phyloP scores from a whole-genome alignment of 768 basidiomycete species.

The Terana coerulea region DNA sequence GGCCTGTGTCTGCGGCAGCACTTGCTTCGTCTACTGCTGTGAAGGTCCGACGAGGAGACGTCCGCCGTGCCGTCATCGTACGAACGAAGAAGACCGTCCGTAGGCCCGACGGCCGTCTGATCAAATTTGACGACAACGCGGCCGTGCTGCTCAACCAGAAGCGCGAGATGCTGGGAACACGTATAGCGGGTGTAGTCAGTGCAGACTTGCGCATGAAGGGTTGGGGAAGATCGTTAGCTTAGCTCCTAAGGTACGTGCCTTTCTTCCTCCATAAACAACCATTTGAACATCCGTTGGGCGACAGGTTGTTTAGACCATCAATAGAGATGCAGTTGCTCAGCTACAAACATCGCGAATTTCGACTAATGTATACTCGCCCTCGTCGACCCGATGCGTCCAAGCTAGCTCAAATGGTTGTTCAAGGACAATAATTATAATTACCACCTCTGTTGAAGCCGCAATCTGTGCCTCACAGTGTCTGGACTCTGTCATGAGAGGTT shows the following conservation, averaged over 20 bases:
- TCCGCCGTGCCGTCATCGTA: slow-evolving; percentile 93
- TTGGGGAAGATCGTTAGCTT: slow-evolving; percentile 94
- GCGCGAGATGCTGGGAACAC: slow-evolving; percentile 91
- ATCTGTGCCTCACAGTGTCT: too few species aligned
- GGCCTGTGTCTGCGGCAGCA: slow-evolving; percentile 68
- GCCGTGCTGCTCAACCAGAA: slow-evolving; percentile 94
- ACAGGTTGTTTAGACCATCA: not conserved
- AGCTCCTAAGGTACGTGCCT: slow-evolving; percentile 75
- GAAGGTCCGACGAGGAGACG: slow-evolving; percentile 91
- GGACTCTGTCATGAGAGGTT: too few species aligned
- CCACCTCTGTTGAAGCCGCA: too few species aligned
- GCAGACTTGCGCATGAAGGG: slow-evolving; percentile 88
- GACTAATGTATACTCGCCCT: too few species aligned
- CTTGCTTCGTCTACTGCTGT: slow-evolving; percentile 72
- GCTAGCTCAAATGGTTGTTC: too few species aligned
- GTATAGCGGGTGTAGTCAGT: slow-evolving; percentile 91
- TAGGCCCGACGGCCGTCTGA: slow-evolving; percentile 81
- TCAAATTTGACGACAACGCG: slow-evolving; percentile 96
- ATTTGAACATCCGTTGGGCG: not conserved
- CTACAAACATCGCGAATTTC: too few species aligned
- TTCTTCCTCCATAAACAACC: too few species aligned
- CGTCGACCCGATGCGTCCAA: too few species aligned
- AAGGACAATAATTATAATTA: too few species aligned
- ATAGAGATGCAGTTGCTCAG: too few species aligned
- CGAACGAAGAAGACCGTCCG: slow-evolving; percentile 84